phyloP scores from a whole-genome alignment of 1,284 basidiomycete species.

The Puccinia novopanici region DNA sequence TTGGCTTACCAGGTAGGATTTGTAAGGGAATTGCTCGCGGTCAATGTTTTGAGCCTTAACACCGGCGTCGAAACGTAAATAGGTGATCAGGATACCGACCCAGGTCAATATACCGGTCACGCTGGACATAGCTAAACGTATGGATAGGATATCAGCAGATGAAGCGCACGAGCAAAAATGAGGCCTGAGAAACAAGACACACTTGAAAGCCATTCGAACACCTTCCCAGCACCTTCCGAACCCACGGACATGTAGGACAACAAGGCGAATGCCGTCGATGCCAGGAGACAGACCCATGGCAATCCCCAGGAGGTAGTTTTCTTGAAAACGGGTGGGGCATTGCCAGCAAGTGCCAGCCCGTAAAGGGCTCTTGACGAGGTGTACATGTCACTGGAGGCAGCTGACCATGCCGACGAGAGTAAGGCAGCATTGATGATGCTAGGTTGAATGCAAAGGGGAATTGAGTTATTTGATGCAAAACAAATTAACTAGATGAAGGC shows the following conservation, averaged over 20 bases:
- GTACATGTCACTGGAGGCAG: constrained; percentile 80
- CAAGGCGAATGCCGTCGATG: constrained; percentile 69
- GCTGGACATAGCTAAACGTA: constrained; percentile 59
- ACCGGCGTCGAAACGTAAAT: constrained; percentile 76
- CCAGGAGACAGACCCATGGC: constrained; percentile 71
- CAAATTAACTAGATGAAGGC: background rate
- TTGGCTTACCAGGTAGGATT: constrained; percentile 64
- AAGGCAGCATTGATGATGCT: constrained; percentile 78
- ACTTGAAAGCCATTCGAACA: constrained; percentile 74
- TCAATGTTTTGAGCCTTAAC: constrained; percentile 73
- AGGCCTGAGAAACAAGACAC: background rate
- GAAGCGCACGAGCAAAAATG: no score
- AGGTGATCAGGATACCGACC: constrained; percentile 78
- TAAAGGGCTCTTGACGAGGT: constrained; percentile 69
- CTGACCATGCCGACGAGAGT: constrained; percentile 81
- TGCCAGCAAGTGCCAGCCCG: constrained; percentile 73
- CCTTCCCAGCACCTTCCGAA: constrained; percentile 66
- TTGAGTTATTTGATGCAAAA: background rate
- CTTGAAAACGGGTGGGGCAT: constrained; percentile 75
- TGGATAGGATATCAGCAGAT: constrained; percentile 61
- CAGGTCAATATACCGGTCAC: constrained; percentile 73
- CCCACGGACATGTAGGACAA: constrained; percentile 73
- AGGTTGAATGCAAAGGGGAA: background rate
- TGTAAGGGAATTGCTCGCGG: constrained; percentile 69
- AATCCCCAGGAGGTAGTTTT: constrained; percentile 72